Evolutionary conservation across 441 rosid species (phyloP), one percentile per base, ranked within the genome.

Genomic region (Biscutella laevigata): DNA sequence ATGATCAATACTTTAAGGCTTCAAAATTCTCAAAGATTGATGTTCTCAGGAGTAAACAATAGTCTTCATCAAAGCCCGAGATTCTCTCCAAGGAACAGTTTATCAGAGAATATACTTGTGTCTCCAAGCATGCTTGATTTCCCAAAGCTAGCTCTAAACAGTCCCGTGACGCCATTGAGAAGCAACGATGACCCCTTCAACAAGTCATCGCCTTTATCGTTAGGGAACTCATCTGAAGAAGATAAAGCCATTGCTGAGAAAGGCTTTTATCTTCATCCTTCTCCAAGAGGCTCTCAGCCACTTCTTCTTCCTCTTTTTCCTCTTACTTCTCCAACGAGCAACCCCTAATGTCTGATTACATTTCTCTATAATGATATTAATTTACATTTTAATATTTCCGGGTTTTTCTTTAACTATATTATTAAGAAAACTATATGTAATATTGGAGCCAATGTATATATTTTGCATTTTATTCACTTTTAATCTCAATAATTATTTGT

Each of bases 91-190:
- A 61, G 84, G 57, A 76, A 69, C 38, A 56, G 19, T 11, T 40
- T 46, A 41, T 67, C 68, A 0, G 96, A 83, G 74, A 82, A 45
- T 38, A 35, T 39, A 30, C 32, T 59, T 30, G 26, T 67, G 35
- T 92, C 96, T 11, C 98, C 98, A 4, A 83, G 89, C 71, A 44
- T 88, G 83, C 83, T 92, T 24, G 89, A 83, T 25, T 88, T 92
- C 62, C 98, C 98, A 0, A 85, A 79, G 60, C 77, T 92, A 41
- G 80, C 77, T 12, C 86, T 91, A 20, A 67, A 67, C 53, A 85
- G 96, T 65, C 98, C 98, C 6, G 96, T 91, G 5, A 91, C 96
- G 7, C 98, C 96, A 19, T 51, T 92, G 40, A 59, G 56, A 45
- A 86, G 71, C 60, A 80, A 74, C 47, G 84, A 75, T 41, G 89